Conservation (phyloP, 2,329 filamentous ascomycete genomes). For the Calonectria pteridis region DNA sequence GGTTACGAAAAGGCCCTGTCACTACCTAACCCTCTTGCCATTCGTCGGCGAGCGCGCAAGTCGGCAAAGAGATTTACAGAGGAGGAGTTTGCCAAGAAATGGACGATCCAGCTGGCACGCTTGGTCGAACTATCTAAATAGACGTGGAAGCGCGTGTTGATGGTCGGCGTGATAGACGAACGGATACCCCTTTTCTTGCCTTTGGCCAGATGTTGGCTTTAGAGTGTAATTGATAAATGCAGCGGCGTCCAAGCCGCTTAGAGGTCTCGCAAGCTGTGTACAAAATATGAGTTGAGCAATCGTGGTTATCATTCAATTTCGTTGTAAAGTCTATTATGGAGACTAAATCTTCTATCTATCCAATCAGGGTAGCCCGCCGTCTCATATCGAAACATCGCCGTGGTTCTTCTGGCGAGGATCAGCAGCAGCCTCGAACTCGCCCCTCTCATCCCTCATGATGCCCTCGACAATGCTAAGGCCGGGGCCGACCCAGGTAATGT, state of each 20-base stretch:
- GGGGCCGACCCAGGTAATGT: slow-evolving; percentile 75
- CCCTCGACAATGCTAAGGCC: slow-evolving; percentile 78
- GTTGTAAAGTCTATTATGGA: not conserved
- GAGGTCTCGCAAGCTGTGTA: not conserved
- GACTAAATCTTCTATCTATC: not conserved
- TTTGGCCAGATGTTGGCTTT: slow-evolving; percentile 24
- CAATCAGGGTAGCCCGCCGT: not conserved
- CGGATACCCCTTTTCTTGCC: slow-evolving; percentile 51
- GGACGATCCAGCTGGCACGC: slow-evolving; percentile 80
- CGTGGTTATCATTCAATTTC: not conserved
- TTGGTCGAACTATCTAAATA: slow-evolving; percentile 67
- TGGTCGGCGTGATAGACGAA: slow-evolving; percentile 46
- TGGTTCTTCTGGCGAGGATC: slow-evolving; percentile 82
- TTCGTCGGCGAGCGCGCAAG: slow-evolving; percentile 80
- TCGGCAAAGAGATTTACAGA: slow-evolving; percentile 91
- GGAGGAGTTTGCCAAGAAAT: slow-evolving; percentile 83
- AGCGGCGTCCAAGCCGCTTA: slow-evolving; percentile 6
- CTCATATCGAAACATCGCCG: slow-evolving; percentile 67
- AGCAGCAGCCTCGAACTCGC: slow-evolving; percentile 81
- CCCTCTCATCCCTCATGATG: slow-evolving; percentile 66
- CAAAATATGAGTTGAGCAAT: not conserved
- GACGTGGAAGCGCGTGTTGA: slow-evolving; percentile 26
- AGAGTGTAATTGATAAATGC: slow-evolving; percentile 30
- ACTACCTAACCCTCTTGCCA: slow-evolving; percentile 77
- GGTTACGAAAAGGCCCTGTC: slow-evolving; percentile 83